Evolutionary conservation across 768 basidiomycete genomes (phyloP).

Genomic region (Filobasidium floriforme): DNA sequence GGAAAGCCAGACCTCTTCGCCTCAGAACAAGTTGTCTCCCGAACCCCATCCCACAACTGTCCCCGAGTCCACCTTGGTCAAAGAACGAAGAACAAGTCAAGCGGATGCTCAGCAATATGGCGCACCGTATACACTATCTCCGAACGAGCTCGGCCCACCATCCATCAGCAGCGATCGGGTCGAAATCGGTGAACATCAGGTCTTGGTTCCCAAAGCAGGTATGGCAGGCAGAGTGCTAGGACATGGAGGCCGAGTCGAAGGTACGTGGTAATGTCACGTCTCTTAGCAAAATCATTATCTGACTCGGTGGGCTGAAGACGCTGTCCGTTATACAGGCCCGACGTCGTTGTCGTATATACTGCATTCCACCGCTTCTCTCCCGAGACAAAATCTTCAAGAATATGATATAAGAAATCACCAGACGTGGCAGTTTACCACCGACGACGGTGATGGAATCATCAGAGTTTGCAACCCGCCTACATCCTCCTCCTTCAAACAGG

Average conservation of each 20-base stretch:
- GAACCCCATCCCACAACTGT: not conserved
- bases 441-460: constrained; percentile 79
- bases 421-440: constrained; percentile 68
- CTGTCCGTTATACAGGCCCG: constrained; percentile 54
- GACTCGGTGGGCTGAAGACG: not conserved
- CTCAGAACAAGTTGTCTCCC: not conserved
- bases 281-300: not conserved
- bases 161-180: constrained; percentile 5
- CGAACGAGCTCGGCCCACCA: constrained; percentile 4
- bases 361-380: constrained; percentile 80
- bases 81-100: constrained; percentile 24
- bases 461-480: constrained; percentile 40
- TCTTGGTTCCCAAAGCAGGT: not conserved
- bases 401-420: constrained; percentile 85
- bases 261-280: constrained; percentile 6
- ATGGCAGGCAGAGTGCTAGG: not conserved
- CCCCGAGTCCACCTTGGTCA: constrained; percentile 28
- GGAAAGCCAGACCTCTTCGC: not conserved
- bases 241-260: not conserved
- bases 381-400: constrained; percentile 69
- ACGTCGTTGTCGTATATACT: constrained; percentile 78
- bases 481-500: constrained; percentile 11
- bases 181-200: not conserved
- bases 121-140: constrained; percentile 1
- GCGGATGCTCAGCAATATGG: not conserved